Evolutionary conservation across 2,329 filamentous ascomycete species (phyloP).

Genomic region (Colletotrichum sp.): DNA sequence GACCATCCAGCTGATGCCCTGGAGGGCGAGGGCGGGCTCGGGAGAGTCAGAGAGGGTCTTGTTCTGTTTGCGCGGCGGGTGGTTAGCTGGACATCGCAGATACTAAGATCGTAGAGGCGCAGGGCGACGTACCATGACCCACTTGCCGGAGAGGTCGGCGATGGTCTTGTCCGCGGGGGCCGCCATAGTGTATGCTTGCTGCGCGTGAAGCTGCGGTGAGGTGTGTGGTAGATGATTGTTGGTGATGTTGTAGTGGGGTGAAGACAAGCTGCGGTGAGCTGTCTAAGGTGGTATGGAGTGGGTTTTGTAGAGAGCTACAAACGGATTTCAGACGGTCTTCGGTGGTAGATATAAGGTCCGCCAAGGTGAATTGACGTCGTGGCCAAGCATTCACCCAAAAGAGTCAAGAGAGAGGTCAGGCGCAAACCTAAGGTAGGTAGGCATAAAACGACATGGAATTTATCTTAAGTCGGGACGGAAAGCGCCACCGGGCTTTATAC

Average conservation of each 20-base stretch:
- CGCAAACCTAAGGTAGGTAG: neutral
- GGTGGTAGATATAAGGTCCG: neutral
- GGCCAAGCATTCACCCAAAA: neutral
- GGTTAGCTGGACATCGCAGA: neutral
- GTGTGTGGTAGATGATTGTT: neutral
- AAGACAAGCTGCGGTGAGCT: neutral
- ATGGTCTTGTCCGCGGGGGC: constrained; percentile 71
- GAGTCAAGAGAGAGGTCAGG: neutral
- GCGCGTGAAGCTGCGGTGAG: neutral
- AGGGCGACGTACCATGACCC: constrained; percentile 64
- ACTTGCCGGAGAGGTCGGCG: constrained; percentile 72
- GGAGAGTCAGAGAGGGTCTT: constrained; percentile 72
- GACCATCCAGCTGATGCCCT: constrained; percentile 74
- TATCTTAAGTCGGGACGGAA: neutral
- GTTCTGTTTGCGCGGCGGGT: constrained; percentile 60
- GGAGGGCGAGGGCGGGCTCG: constrained; percentile 73
- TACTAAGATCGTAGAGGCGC: neutral
- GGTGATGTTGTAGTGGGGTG: neutral
- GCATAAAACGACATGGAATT: neutral
- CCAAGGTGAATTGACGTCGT: neutral
- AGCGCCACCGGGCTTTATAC: neutral
- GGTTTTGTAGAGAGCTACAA: neutral
- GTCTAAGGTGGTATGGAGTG: neutral
- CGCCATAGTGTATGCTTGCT: constrained; percentile 59
- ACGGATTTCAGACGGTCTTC: neutral